These are phyloP conservation scores for Plasmodium ovale DNA, from an alignment of 169 alveolate species.

Conservation along the genomic window DNA sequence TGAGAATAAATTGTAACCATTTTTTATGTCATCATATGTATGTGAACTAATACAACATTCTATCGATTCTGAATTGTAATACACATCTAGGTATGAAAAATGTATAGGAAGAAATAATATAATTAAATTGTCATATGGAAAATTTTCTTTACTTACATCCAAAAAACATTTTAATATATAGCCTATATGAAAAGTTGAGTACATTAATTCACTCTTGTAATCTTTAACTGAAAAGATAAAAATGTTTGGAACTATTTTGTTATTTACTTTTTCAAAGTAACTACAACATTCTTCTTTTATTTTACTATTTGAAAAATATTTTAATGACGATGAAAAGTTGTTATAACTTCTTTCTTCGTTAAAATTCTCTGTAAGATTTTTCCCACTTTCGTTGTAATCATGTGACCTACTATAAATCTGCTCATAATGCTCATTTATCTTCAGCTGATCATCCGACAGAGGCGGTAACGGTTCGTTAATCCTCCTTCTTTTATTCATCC, in stretches of 20 bases:
- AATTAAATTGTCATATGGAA: slow-evolving; percentile 55
- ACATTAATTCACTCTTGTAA: slow-evolving; percentile 19
- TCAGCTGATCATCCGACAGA: neutral
- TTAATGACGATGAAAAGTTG: too few relatives aligned
- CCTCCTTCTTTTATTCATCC: neutral
- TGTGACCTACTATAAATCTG: too few relatives aligned
- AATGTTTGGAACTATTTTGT: slow-evolving; percentile 70
- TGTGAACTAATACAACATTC: slow-evolving; percentile 52
- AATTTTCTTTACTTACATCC: slow-evolving; percentile 59
- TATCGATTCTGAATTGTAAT: slow-evolving; percentile 38
- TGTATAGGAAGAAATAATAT: slow-evolving; percentile 44
- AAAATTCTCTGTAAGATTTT: neutral
- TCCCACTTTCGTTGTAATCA: neutral
- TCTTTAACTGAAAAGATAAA: slow-evolving; percentile 24
- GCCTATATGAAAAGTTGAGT: slow-evolving; percentile 45
- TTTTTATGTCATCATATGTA: slow-evolving; percentile 40
- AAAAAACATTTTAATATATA: slow-evolving; percentile 40
- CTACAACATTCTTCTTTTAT: neutral
- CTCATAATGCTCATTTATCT: neutral
- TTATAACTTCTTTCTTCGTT: too few relatives aligned
- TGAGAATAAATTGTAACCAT: slow-evolving; percentile 60
- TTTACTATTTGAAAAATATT: neutral
- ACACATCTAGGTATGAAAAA: slow-evolving; percentile 17
- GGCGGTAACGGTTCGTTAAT: too few relatives aligned
- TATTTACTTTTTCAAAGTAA: slow-evolving; percentile 46